These are phyloP conservation scores for Tolypocladium cylindrosporum DNA, from an alignment of 2,329 filamentous ascomycete genomes.

Conservation along the genomic window DNA sequence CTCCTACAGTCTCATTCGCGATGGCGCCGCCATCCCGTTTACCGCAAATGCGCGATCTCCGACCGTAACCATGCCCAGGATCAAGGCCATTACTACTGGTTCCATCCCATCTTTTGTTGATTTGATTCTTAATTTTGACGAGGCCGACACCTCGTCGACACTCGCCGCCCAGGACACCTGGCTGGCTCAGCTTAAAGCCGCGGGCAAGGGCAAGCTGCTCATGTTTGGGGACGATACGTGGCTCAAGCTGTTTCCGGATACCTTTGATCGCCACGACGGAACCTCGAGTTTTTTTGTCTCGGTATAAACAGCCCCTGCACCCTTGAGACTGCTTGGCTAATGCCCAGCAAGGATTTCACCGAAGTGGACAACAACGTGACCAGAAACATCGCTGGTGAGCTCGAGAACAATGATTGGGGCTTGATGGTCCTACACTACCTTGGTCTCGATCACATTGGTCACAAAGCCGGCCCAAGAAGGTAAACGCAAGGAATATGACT, in stretches of 20 bases:
- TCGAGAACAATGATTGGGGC: conserved; percentile 75
- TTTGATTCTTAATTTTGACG: conserved; percentile 91
- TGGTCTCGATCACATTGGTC: conserved; percentile 92
- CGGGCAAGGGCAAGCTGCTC: conserved; percentile 61
- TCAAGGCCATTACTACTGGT: conserved; percentile 95
- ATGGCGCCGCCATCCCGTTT: conserved; percentile 79
- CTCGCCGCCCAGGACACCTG: conserved; percentile 87
- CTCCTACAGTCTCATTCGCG: conserved; percentile 62
- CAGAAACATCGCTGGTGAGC: conserved; percentile 69
- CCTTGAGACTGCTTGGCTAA: conserved; percentile 2
- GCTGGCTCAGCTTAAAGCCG: conserved; percentile 83
- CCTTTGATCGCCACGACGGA: conserved; percentile 79
- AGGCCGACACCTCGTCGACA: conserved; percentile 83
- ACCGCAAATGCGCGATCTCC: conserved; percentile 94
- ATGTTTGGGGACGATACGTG: conserved; percentile 99
- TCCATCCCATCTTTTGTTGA: conserved; percentile 98
- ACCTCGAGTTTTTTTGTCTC: conserved; percentile 98
- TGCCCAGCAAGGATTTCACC: conserved; percentile 68
- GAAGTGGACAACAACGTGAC: conserved; percentile 98
- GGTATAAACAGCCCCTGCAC: conserved; percentile 43
- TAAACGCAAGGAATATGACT: conserved; percentile 29
- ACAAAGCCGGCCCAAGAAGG: conserved; percentile 86
- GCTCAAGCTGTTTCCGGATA: conserved; percentile 89
- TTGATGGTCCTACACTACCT: conserved; percentile 92
- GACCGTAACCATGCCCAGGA: conserved; percentile 94